Conservation (phyloP, 2,329 filamentous ascomycete species). For the Microcyclospora tardicrescens region DNA sequence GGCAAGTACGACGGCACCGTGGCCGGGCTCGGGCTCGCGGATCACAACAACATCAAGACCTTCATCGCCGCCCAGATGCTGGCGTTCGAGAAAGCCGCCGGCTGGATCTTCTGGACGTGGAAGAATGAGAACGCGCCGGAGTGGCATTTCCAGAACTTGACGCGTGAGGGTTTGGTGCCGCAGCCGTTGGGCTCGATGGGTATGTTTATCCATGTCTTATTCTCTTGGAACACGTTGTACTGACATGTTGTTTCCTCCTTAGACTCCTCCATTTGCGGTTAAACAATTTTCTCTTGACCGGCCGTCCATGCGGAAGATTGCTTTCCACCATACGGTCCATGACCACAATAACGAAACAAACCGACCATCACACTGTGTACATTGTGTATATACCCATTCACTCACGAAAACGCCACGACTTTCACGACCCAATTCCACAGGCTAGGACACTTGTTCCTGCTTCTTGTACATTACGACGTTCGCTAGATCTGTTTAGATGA, state of each 20-base stretch:
- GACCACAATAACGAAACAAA: too few relatives aligned
- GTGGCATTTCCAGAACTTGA: conserved; percentile 35
- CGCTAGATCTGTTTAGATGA: too few relatives aligned
- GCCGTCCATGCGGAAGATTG: too few relatives aligned
- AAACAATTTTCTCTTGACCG: too few relatives aligned
- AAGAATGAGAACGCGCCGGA: conserved; percentile 38
- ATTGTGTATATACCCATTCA: too few relatives aligned
- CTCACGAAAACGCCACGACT: too few relatives aligned
- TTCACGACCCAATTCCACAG: too few relatives aligned
- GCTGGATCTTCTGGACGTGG: conserved; percentile 41
- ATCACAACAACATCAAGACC: conserved; percentile 30
- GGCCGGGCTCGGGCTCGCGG: conserved; percentile 26
- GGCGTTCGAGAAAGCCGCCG: conserved; percentile 34
- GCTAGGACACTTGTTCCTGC: too few relatives aligned
- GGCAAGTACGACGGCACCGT: conserved; percentile 34
- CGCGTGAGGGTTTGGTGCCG: conserved; percentile 26
- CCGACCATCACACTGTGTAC: too few relatives aligned
- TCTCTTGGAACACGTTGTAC: not conserved
- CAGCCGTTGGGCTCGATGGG: conserved; percentile 8
- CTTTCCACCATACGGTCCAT: too few relatives aligned
- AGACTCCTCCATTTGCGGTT: too few relatives aligned
- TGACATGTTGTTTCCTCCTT: not conserved
- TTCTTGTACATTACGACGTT: too few relatives aligned
- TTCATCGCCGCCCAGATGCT: conserved; percentile 37
- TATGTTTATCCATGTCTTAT: not conserved